phyloP scores from a whole-genome alignment of 805 yeast genomes.

The Kurtzmaniella fragi region DNA sequence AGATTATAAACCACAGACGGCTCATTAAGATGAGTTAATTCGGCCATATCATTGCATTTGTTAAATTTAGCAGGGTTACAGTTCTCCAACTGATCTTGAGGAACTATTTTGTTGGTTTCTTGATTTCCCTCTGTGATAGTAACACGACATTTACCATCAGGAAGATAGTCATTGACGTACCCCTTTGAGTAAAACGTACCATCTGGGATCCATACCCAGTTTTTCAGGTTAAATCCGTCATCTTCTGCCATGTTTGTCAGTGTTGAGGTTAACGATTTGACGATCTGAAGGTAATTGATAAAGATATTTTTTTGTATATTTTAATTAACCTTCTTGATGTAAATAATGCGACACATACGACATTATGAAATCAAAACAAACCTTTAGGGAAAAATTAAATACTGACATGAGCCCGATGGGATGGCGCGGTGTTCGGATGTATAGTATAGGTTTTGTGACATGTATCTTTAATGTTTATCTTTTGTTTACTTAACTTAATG shows the following conservation, averaged over 20 bases:
- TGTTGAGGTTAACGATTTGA: not conserved
- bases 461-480: too few relatives aligned
- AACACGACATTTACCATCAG: slow-evolving; percentile 31
- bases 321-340: not conserved
- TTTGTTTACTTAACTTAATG: too few relatives aligned
- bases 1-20: slow-evolving; percentile 91
- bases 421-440: too few relatives aligned
- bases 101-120: slow-evolving; percentile 38
- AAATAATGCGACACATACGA: not conserved
- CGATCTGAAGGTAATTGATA: too few relatives aligned
- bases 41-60: slow-evolving; percentile 92
- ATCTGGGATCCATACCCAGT: slow-evolving; percentile 79
- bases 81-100: slow-evolving; percentile 44
- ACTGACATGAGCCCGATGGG: too few relatives aligned
- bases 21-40: slow-evolving; percentile 87
- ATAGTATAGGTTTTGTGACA: too few relatives aligned
- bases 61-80: slow-evolving; percentile 91
- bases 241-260: slow-evolving; percentile 15
- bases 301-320: not conserved
- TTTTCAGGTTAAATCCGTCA: slow-evolving; percentile 38
- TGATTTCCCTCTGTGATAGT: slow-evolving; percentile 36
- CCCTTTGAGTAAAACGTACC: slow-evolving; percentile 57
- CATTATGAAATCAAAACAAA: not conserved
- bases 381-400: not conserved
- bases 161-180: slow-evolving; percentile 42